phyloP scores from a whole-genome alignment of 139 green algal genomes.

The Chlamydomonas sphaeroides region DNA sequence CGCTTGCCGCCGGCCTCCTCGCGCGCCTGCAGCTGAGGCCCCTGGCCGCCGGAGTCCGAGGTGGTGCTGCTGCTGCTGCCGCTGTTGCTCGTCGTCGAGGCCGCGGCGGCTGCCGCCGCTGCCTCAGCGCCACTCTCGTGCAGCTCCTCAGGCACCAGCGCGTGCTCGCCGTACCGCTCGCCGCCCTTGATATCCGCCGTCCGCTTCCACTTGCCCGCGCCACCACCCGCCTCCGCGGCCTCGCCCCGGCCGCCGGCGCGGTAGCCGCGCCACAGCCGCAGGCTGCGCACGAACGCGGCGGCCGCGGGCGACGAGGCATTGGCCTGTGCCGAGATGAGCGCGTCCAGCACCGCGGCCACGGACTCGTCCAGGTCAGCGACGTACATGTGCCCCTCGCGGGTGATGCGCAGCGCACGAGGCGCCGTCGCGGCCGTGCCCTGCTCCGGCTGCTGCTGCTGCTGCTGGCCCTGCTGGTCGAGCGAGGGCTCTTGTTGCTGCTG shows the following conservation, averaged over 20 bases:
- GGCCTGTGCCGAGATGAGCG: background rate
- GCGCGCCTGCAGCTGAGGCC: no score
- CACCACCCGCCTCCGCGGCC: background rate
- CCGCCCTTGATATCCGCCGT: background rate
- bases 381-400: constrained; percentile 35
- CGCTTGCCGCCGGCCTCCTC: no score
- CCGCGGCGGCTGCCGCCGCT: background rate
- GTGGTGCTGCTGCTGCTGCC: background rate
- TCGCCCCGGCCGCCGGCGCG: background rate
- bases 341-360: constrained; percentile 6
- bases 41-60: no score
- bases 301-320: background rate
- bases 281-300: constrained; percentile 3
- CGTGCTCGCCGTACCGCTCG: background rate
- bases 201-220: constrained; percentile 15
- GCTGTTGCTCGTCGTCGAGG: background rate
- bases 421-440: background rate
- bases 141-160: background rate
- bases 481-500: no score
- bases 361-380: constrained; percentile 9
- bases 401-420: constrained; percentile 12
- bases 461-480: background rate
- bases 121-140: no score
- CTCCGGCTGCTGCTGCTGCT: background rate
- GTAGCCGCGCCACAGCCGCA: constrained; percentile 14